A percentile compares a stretch with the other conserved stretches of the same genome.
Conservation (phyloP, 2,329 filamentous ascomycete species). For the Ophiocordyceps camponoti-saundersi region DNA sequence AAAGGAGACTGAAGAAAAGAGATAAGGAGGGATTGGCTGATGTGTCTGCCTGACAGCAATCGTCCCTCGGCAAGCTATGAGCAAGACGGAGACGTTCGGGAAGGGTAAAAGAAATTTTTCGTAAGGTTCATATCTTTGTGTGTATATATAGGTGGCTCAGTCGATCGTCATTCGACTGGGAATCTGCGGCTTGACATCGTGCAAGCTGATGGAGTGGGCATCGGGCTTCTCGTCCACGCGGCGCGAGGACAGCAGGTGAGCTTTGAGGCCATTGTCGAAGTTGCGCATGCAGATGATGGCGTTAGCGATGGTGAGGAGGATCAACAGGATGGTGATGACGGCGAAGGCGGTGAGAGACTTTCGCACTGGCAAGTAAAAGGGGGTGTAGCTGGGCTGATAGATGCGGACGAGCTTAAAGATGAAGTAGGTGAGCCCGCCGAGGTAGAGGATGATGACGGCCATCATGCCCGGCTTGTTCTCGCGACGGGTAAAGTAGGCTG, state of each 20-base stretch:
- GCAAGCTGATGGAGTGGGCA: slow-evolving; percentile 35
- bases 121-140: slow-evolving; percentile 20
- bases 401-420: slow-evolving; percentile 96
- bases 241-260: slow-evolving; percentile 49
- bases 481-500: slow-evolving; percentile 68
- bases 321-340: slow-evolving; percentile 76
- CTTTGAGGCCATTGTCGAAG: slow-evolving; percentile 79
- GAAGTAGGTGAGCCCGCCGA: slow-evolving; percentile 85
- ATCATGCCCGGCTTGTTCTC: slow-evolving; percentile 71
- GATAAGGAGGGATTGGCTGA: background rate
- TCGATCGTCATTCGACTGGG: slow-evolving; percentile 46
- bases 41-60: background rate
- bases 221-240: slow-evolving; percentile 37
- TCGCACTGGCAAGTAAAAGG: slow-evolving; percentile 59
- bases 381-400: slow-evolving; percentile 47
- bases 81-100: slow-evolving; percentile 1
- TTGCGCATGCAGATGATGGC: slow-evolving; percentile 79
- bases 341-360: slow-evolving; percentile 86
- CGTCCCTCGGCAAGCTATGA: slow-evolving; percentile 2
- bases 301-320: slow-evolving; percentile 76
- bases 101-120: slow-evolving; percentile 1
- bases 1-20: background rate
- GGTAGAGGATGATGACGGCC: slow-evolving; percentile 65
- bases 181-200: slow-evolving; percentile 37
- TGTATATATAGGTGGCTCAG: slow-evolving; percentile 15